Percentiles rank a stretch among this genome's conserved stretches.
Evolutionary conservation across 2,329 filamentous ascomycete species (phyloP).

Genomic region (Aspergillus puulaauensis): DNA sequence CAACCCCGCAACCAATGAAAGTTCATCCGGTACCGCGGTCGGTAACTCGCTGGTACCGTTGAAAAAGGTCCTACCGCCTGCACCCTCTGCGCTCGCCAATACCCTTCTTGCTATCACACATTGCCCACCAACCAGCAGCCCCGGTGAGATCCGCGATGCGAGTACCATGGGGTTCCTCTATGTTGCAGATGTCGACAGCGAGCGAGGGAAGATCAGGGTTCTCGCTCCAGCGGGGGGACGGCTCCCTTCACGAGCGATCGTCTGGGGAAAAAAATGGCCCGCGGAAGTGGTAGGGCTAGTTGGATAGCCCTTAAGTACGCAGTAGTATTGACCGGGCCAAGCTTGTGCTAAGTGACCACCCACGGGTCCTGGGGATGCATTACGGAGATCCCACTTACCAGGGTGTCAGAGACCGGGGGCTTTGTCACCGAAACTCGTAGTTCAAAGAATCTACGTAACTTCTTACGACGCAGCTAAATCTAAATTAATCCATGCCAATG

Average conservation of each 20-base stretch:
- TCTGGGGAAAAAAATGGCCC: conserved; percentile 79
- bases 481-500: conserved; percentile 6
- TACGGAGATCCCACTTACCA: no score
- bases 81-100: conserved; percentile 65
- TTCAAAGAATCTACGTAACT: conserved; percentile 3
- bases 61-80: conserved; percentile 64
- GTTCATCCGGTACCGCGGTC: conserved; percentile 7
- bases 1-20: conserved; percentile 17
- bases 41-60: conserved; percentile 39
- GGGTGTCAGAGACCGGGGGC: no score
- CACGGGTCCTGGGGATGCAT: no score
- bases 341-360: no score
- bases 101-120: conserved; percentile 83
- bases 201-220: conserved; percentile 75
- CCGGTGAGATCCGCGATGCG: conserved; percentile 73
- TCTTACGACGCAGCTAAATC: conserved; percentile 10
- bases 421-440: not conserved
- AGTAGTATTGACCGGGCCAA: not conserved
- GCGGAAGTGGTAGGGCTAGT: conserved; percentile 78
- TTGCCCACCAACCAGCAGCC: conserved; percentile 66
- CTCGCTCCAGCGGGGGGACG: conserved; percentile 81
- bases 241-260: conserved; percentile 73
- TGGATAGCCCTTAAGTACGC: conserved; percentile 40
- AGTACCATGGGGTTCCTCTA: conserved; percentile 92
- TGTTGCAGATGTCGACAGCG: conserved; percentile 85